Conservation (phyloP, 2,329 filamentous ascomycete genomes). For the Pseudogymnoascus verrucosus region DNA sequence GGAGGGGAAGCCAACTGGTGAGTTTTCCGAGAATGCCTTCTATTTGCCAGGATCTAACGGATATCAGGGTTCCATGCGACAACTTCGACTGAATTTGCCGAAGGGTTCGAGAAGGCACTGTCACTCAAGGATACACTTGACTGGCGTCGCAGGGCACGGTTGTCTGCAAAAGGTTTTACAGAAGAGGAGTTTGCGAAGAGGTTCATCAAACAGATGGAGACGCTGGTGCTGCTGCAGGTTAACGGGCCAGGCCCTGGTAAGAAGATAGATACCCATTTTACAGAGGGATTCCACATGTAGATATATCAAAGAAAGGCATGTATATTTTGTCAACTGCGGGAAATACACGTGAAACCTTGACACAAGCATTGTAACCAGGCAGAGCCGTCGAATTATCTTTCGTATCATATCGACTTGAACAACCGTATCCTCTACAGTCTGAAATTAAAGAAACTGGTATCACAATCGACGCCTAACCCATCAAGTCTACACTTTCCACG, state of each 20-base stretch:
- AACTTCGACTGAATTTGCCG: constrained; percentile 69
- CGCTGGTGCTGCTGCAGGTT: constrained; percentile 48
- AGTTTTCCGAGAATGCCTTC: constrained; percentile 20
- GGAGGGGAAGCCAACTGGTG: constrained; percentile 70
- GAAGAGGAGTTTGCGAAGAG: constrained; percentile 75
- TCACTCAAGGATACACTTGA: constrained; percentile 56
- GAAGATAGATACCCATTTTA: constrained; percentile 3
- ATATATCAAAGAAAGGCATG: not conserved
- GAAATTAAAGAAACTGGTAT: not conserved
- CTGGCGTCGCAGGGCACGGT: constrained; percentile 67
- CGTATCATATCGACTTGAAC: not conserved
- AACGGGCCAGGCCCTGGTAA: constrained; percentile 8
- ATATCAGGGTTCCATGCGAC: constrained; percentile 72
- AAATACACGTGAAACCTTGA: not conserved
- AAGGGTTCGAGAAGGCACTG: constrained; percentile 70
- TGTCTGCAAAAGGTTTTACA: constrained; percentile 76
- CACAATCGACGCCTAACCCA: not conserved
- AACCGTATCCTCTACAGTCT: not conserved
- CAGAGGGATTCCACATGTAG: constrained; percentile 6
- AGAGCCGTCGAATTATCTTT: not conserved
- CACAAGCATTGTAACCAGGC: not conserved
- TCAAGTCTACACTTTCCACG: not conserved
- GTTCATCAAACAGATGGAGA: constrained; percentile 70
- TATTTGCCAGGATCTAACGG: not conserved
- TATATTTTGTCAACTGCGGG: not conserved